phyloP scores from a whole-genome alignment of 768 basidiomycete species.

The Suillus occidentalis region DNA sequence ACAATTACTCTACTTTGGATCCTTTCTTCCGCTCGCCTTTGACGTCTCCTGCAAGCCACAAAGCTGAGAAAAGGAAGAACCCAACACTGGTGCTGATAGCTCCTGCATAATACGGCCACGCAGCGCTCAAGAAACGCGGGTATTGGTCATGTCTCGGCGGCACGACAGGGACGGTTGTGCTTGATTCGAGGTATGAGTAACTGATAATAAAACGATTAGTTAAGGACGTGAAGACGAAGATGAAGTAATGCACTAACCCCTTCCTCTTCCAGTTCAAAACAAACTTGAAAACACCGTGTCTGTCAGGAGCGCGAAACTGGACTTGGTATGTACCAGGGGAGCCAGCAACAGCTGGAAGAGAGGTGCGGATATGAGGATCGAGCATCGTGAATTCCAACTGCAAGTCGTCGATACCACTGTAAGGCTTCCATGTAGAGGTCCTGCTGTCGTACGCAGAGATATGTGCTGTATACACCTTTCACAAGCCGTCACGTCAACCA shows the following conservation, averaged over 20 bases:
- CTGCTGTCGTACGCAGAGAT: constrained; percentile 68
- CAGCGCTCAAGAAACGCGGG: constrained; percentile 91
- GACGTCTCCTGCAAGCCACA: constrained; percentile 89
- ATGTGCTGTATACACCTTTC: constrained; percentile 69
- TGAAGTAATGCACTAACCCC: constrained; percentile 53
- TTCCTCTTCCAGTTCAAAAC: constrained; percentile 87
- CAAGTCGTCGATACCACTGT: constrained; percentile 71
- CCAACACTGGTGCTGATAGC: constrained; percentile 86
- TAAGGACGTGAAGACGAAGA: background rate
- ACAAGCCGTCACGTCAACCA: constrained; percentile 8
- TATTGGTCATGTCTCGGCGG: constrained; percentile 95
- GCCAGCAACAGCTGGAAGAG: constrained; percentile 58
- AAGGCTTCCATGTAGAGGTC: constrained; percentile 65
- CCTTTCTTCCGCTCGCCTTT: constrained; percentile 56
- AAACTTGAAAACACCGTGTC: constrained; percentile 99
- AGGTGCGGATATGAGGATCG: constrained; percentile 90
- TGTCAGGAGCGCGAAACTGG: constrained; percentile 89
- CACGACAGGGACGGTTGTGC: constrained; percentile 81
- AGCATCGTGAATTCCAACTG: constrained; percentile 99
- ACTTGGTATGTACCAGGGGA: constrained; percentile 70
- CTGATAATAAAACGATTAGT: constrained; percentile 37
- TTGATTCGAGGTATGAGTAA: constrained; percentile 70
- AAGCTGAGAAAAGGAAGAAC: constrained; percentile 81
- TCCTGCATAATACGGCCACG: constrained; percentile 94
- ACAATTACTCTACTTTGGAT: constrained; percentile 28